Conservation (phyloP, 805 yeast genomes). For the Torulaspora gathmanii region DNA sequence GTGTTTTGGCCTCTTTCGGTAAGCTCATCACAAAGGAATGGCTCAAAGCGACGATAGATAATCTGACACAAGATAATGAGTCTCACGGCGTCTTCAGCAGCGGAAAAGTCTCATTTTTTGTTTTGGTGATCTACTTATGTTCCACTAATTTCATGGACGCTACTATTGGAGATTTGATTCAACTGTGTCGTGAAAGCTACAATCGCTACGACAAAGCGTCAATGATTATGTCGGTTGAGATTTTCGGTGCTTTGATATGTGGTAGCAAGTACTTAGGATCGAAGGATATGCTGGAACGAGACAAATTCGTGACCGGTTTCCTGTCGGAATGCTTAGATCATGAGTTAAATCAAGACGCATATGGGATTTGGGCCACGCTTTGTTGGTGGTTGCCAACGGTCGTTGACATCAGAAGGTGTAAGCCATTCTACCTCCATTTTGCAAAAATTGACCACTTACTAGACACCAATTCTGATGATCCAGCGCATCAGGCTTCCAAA, state of each 20-base stretch:
- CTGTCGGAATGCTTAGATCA: conserved; percentile 45
- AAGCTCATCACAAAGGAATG: conserved; percentile 48
- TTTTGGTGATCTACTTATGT: conserved; percentile 46
- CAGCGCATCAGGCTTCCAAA: conserved; percentile 60
- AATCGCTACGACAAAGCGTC: conserved; percentile 65
- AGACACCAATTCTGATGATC: conserved; percentile 51
- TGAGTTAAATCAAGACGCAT: conserved; percentile 69
- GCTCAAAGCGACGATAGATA: conserved; percentile 48
- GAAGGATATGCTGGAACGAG: conserved; percentile 39
- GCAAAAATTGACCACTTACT: conserved; percentile 41
- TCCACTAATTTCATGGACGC: conserved; percentile 41
- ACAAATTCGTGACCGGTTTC: conserved; percentile 43
- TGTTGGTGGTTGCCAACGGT: conserved; percentile 69
- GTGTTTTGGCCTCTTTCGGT: conserved; percentile 43
- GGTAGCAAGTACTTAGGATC: conserved; percentile 43
- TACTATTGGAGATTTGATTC: conserved; percentile 48
- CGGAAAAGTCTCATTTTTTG: conserved; percentile 54
- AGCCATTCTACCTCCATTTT: conserved; percentile 45
- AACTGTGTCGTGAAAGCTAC: conserved; percentile 47
- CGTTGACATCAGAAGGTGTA: conserved; percentile 63
- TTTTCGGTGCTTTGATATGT: conserved; percentile 58
- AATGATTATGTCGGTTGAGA: conserved; percentile 71
- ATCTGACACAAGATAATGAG: conserved; percentile 64
- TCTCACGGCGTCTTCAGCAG: conserved; percentile 62
- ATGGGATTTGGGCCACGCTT: conserved; percentile 68